A percentile compares a stretch with the other conserved stretches of the same genome.
Evolutionary conservation across 1,284 basidiomycete species (phyloP).

Genomic region (Neolentinus lepideus): DNA sequence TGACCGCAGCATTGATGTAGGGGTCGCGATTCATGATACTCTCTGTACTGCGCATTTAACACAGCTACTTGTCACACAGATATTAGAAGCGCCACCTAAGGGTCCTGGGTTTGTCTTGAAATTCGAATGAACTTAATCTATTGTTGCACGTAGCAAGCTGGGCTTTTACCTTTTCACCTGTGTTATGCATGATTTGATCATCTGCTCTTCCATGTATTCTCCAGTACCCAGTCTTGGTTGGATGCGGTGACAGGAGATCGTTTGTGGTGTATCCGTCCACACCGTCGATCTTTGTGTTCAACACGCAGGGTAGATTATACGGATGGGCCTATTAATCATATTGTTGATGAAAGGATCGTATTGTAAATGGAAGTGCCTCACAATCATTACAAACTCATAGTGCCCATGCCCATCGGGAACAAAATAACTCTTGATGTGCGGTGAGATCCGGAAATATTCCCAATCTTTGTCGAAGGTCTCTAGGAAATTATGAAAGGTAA

Average conservation of each 20-base stretch:
- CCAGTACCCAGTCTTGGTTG: conserved; percentile 20
- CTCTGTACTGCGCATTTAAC: conserved; percentile 14
- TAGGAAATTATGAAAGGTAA: background rate
- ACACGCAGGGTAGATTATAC: conserved; percentile 11
- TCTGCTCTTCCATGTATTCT: conserved; percentile 19
- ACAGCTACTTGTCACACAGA: conserved; percentile 6
- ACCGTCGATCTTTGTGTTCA: conserved; percentile 19
- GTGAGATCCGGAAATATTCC: conserved; percentile 18
- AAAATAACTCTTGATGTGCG: conserved; percentile 16
- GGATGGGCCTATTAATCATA: background rate
- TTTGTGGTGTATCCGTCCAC: conserved; percentile 20
- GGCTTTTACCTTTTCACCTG: conserved; percentile 7
- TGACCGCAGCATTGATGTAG: conserved; percentile 20
- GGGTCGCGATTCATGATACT: conserved; percentile 22
- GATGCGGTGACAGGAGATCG: conserved; percentile 20
- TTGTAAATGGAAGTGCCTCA: conserved; percentile 8
- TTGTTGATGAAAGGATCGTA: background rate
- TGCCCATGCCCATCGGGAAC: conserved; percentile 18
- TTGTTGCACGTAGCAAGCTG: background rate
- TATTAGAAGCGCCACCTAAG: conserved; percentile 11
- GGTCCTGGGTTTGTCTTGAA: conserved; percentile 24
- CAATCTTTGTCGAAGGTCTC: conserved; percentile 16
- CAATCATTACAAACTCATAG: conserved; percentile 25
- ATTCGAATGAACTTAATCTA: conserved; percentile 7
- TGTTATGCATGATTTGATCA: conserved; percentile 15